A percentile compares a stretch with the other conserved stretches of the same genome.
phyloP scores from a whole-genome alignment of 768 basidiomycete species.

The Suillus occidentalis region DNA sequence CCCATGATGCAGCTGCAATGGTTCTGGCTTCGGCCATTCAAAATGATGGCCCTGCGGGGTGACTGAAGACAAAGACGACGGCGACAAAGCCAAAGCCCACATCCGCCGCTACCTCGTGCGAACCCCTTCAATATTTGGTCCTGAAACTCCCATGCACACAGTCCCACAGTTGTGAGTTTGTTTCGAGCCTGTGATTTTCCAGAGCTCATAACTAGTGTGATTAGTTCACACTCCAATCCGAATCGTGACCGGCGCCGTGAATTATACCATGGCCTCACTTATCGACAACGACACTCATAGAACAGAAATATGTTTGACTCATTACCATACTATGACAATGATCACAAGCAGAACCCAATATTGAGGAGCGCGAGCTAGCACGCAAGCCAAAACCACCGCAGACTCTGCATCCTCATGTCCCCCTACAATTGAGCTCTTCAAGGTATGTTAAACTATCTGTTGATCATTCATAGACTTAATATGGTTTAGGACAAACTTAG shows the following conservation, averaged over 20 bases:
- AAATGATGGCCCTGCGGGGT: constrained; percentile 85
- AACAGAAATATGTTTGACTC: constrained; percentile 67
- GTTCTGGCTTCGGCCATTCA: constrained; percentile 71
- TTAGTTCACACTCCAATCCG: constrained; percentile 10
- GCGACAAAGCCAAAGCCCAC: no score
- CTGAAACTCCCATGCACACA: no score
- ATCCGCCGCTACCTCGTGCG: no score
- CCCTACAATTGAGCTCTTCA: constrained; percentile 63
- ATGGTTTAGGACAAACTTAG: constrained; percentile 59
- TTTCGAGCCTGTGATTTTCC: no score
- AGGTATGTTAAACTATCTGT: constrained; percentile 48
- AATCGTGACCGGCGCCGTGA: constrained; percentile 7
- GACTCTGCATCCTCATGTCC: constrained; percentile 71
- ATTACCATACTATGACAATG: constrained; percentile 93
- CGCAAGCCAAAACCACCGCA: constrained; percentile 63
- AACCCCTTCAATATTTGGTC: no score
- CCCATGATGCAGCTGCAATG: constrained; percentile 69
- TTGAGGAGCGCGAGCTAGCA: constrained; percentile 71
- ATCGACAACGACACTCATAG: constrained; percentile 14
- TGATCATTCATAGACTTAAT: constrained; percentile 1
- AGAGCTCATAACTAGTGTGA: no score
- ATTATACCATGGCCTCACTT: constrained; percentile 25
- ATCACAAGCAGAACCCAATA: constrained; percentile 72
- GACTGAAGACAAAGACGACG: no score
- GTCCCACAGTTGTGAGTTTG: no score